These are phyloP conservation scores for Nymphaea thermarum DNA, from an alignment of 164 flowering plant genomes.

Conservation along the genomic window DNA sequence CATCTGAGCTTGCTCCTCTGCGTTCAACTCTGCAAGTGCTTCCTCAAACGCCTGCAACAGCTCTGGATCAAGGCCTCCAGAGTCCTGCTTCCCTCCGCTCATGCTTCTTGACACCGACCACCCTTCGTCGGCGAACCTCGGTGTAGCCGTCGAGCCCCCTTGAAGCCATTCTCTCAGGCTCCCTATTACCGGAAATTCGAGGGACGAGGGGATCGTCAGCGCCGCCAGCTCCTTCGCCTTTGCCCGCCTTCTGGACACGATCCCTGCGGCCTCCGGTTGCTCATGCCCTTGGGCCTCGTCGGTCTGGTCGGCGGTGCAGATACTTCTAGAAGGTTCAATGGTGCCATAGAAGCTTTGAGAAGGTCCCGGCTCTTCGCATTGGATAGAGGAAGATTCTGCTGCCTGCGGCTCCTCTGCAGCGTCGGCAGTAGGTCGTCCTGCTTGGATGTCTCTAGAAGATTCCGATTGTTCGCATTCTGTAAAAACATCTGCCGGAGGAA, in stretches of 20 bases:
- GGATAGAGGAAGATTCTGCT: neutral
- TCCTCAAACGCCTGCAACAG: conserved; percentile 29
- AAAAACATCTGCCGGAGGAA: neutral
- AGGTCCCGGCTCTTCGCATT: neutral
- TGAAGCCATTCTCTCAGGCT: conserved; percentile 16
- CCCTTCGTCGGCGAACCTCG: conserved; percentile 18
- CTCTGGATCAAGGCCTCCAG: conserved; percentile 18
- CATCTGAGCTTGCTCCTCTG: conserved; percentile 13
- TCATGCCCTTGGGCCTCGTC: neutral
- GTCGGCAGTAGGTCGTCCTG: neutral
- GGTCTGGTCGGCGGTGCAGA: neutral
- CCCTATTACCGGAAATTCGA: conserved; percentile 9
- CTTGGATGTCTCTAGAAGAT: neutral
- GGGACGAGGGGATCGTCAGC: conserved; percentile 12
- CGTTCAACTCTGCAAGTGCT: conserved; percentile 22
- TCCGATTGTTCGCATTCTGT: too few species aligned
- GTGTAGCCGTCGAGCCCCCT: conserved; percentile 16
- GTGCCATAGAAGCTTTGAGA: neutral
- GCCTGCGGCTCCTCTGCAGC: neutral
- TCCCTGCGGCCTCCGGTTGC: neutral
- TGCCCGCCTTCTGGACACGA: conserved; percentile 16
- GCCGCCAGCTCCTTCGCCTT: conserved; percentile 17
- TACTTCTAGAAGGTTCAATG: too few species aligned
- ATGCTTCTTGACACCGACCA: neutral
- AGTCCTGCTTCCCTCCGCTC: neutral